Evolutionary conservation across 1,139 yeast genomes (phyloP).

Genomic region (Lodderomyces jiufengensis): DNA sequence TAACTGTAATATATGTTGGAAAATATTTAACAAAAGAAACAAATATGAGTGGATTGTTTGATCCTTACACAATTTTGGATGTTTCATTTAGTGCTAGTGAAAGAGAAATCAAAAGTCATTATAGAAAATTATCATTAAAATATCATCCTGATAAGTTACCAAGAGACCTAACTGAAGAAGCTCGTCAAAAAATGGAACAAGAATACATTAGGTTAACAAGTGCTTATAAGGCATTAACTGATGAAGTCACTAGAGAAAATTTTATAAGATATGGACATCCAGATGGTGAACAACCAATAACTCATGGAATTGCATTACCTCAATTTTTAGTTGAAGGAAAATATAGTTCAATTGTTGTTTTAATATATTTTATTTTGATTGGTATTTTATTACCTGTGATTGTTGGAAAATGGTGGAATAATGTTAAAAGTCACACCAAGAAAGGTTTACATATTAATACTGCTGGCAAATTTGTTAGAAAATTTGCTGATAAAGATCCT

Average conservation of each 20-base stretch:
- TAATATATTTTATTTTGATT: conserved; percentile 64
- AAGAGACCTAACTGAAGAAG: conserved; percentile 60
- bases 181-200: conserved; percentile 59
- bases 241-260: conserved; percentile 79
- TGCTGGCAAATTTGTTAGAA: conserved; percentile 67
- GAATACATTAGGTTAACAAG: conserved; percentile 78
- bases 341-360: conserved; percentile 63
- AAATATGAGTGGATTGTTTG: conserved; percentile 53
- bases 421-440: conserved; percentile 75
- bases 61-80: conserved; percentile 87
- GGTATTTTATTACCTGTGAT: conserved; percentile 76
- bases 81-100: conserved; percentile 67
- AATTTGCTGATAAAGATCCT: conserved; percentile 71
- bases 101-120: conserved; percentile 74
- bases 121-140: conserved; percentile 80
- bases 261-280: conserved; percentile 92
- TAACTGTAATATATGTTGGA: conserved; percentile 48
- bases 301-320: conserved; percentile 97
- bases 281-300: conserved; percentile 92
- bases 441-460: conserved; percentile 81
- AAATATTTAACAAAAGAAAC: conserved; percentile 47
- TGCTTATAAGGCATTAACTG: conserved; percentile 94
- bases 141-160: conserved; percentile 93
- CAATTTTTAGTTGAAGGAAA: conserved; percentile 84
- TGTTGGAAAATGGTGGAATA: conserved; percentile 89